Evolutionary conservation across 2,329 filamentous ascomycete species (phyloP).

Genomic region (Aureobasidium sp.): DNA sequence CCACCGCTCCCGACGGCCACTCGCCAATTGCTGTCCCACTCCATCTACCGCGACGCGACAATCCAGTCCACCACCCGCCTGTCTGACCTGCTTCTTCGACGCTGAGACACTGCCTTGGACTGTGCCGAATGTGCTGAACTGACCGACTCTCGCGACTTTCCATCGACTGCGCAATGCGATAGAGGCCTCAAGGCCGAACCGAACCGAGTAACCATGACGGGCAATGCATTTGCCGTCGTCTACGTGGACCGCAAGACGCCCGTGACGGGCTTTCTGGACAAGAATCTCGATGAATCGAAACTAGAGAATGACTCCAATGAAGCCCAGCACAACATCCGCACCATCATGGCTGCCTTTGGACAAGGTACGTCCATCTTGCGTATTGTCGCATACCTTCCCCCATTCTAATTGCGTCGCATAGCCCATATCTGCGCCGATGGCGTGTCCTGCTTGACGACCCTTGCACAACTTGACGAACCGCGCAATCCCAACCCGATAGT

Average conservation of each 20-base stretch:
- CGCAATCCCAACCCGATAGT: constrained; percentile 30
- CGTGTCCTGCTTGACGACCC: constrained; percentile 30
- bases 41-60: not conserved
- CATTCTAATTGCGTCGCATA: not conserved
- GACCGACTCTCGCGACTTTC: not conserved
- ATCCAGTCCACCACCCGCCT: not conserved
- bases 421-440: constrained; percentile 35
- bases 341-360: constrained; percentile 33
- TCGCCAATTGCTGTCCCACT: not conserved
- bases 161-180: constrained; percentile 13
- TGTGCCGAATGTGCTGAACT: constrained; percentile 5
- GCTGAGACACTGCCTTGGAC: constrained; percentile 1
- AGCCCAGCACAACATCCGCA: constrained; percentile 32
- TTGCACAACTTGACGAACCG: constrained; percentile 29
- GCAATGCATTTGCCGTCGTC: constrained; percentile 37
- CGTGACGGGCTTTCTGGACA: constrained; percentile 20
- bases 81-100: not conserved
- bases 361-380: constrained; percentile 27
- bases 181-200: constrained; percentile 10
- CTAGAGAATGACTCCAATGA: constrained; percentile 27
- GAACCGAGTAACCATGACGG: constrained; percentile 28
- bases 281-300: constrained; percentile 27
- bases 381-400: not conserved
- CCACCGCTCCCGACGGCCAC: not conserved
- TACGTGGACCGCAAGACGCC: constrained; percentile 36